Evolutionary conservation across 352 stramenopile species (phyloP), one percentile per base, ranked within the genome.

Genomic region (Globisporangium ultimum): DNA sequence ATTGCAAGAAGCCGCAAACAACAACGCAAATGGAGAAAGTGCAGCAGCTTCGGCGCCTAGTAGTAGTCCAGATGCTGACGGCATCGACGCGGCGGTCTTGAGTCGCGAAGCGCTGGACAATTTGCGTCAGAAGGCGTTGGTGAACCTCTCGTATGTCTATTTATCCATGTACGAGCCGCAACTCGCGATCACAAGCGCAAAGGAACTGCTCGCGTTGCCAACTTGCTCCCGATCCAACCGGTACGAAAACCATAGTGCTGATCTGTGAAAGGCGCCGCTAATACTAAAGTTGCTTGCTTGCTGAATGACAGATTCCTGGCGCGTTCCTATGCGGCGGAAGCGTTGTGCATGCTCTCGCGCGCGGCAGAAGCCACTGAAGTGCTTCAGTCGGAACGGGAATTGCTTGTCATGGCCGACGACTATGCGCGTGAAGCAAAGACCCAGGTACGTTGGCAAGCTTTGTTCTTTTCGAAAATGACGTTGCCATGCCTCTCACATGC

Each of bases 101-200:
- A 81, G 84, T 49, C 61, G 72, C 20, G 70, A 88, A 32, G 74
- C 80, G 20, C 67, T 93, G 17, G 80, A 93, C 64, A 60, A 76
- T 22, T 55, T 93, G 57, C 78, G 84, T 21, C 88, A 97, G 56
- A 95, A 95, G 60, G 87, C 87, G 32, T 61, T 97, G 24, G 74
- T 93, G 47, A 91, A 95, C 55, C 64, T 97, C 47, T 82, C 85
- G 48, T 97, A 97, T 63, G 87, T 96, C 41, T 95, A 97, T 67
- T 71, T 97, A 67, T 91, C 81, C 42, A 90, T 97, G 72, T 86
- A 95, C 70, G 88, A 96, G 57, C 89, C 89, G n/a, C 81, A 95
- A 28, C 63, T 94, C n/a, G 86, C 87, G 5, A 84, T 97, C 54
- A 81, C 72, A 55, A 94, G 70, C 42, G 80, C 88, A 14, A 91